Conservation (phyloP, 306 rosid species). For the Astragalus glycyphyllos region DNA sequence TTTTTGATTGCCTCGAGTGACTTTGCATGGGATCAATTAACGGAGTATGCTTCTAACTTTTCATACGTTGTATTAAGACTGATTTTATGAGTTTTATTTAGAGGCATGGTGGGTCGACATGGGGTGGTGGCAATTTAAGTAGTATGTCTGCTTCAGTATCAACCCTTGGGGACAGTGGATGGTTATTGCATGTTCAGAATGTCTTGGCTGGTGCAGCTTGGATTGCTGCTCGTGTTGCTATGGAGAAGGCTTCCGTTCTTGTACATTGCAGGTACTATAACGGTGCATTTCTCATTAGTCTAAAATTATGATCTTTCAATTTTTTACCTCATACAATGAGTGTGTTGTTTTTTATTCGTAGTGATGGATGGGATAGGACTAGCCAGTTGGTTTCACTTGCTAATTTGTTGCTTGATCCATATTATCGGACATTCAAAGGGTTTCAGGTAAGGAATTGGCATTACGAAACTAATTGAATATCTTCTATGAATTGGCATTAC, state of each 20-base stretch:
- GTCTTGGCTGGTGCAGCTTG: constrained; percentile 97
- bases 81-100: constrained; percentile 45
- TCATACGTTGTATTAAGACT: constrained; percentile 35
- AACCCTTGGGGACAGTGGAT: constrained; percentile 94
- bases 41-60: constrained; percentile 16
- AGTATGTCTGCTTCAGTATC: constrained; percentile 99
- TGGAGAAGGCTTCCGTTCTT: constrained; percentile 93
- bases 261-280: constrained; percentile 92
- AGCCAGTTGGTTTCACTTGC: constrained; percentile 94
- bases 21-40: constrained; percentile 13
- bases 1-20: constrained; percentile 31
- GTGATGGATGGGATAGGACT: constrained; percentile 99
- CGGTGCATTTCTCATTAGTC: constrained; percentile 27
- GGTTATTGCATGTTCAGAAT: constrained; percentile 87
- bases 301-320: constrained; percentile 12
- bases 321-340: neutral
- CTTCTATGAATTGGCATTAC: constrained; percentile 33
- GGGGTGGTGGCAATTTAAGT: constrained; percentile 99
- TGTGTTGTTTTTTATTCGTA: constrained; percentile 42
- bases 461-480: constrained; percentile 29
- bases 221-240: constrained; percentile 94
- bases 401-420: constrained; percentile 92
- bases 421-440: constrained; percentile 84
- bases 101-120: constrained; percentile 97
- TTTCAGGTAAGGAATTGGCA: constrained; percentile 76